A percentile compares a stretch with the other conserved stretches of the same genome.
Evolutionary conservation across 2,329 filamentous ascomycete species (phyloP).

Genomic region (Pestalotiopsis sp.): DNA sequence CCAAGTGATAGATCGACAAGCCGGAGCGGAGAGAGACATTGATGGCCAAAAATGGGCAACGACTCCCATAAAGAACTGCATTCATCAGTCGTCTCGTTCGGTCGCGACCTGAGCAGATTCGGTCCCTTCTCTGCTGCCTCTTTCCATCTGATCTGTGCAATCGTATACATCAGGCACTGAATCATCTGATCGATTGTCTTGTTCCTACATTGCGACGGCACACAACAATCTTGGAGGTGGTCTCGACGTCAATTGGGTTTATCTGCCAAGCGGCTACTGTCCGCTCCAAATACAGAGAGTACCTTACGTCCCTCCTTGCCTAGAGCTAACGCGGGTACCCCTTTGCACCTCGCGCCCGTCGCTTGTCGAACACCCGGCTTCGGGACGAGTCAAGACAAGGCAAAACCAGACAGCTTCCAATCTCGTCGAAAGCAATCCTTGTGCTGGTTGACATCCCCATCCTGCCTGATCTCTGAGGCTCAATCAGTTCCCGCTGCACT

Average conservation of each 20-base stretch:
- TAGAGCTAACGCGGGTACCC: not conserved
- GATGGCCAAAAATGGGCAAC: not conserved
- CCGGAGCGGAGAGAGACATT: constrained; percentile 3
- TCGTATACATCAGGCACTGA: not conserved
- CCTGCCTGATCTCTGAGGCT: not conserved
- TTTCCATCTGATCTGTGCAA: not conserved
- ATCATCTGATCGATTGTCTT: not conserved
- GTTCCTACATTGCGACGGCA: not conserved
- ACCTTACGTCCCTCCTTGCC: not conserved
- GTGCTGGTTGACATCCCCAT: not conserved
- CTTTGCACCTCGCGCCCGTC: constrained; percentile 1
- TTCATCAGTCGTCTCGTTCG: not conserved
- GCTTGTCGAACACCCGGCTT: not conserved
- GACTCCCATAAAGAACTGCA: not conserved
- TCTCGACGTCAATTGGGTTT: too few relatives aligned
- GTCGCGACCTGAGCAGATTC: not conserved
- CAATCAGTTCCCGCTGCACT: not conserved
- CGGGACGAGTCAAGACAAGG: not conserved
- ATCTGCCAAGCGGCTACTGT: not conserved
- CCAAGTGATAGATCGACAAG: not conserved
- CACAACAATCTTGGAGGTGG: not conserved
- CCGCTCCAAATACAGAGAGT: not conserved
- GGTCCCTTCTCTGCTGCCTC: not conserved
- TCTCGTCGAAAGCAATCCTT: not conserved
- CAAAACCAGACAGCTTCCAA: constrained; percentile 6